Base-by-base conservation (phyloP, 345 rosid genomes). In the Gossypium australe region DNA sequence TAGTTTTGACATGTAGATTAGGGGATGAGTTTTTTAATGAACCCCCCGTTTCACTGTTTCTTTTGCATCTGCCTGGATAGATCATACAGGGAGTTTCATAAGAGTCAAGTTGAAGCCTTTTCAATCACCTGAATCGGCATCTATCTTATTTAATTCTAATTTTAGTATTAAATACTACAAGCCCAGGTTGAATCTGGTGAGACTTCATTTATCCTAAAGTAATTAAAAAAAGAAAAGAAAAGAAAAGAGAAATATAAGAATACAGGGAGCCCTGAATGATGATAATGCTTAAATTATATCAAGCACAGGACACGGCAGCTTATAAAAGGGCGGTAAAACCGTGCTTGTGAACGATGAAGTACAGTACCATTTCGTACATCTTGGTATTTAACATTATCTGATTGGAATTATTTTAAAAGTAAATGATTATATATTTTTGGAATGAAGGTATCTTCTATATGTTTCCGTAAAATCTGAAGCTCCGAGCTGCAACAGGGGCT, bases 1-100 rank as follows among this genome's bases (percentile, higher is more conserved):
- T 17, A 27, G 34, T 53, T 51, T 79, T 69, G 68, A 72, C 77
- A 75, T 53, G 7, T 47, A 44, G 60, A 75, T 22, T 41, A 49
- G 73, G 20, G 9, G 9, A 47, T 47, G 69, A 45, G 34, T 60
- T 72, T 55, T 9, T 73, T 34, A 3, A 22, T 72, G 34, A 17
- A 34, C 9, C 58, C 61, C n/a, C 29, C 25, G 11, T 47, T 47
- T 47, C 51, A 47, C 3, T 11, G 51, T 47, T 47, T 11, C 51
- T 22, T 45, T 58, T 22, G 22, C 62, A 47, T 47, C 12, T 47
- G 41, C 41, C 51, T 47, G 12, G 51, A 10, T 60, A 13, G 41
- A 60, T 1, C 63, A 24, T 2, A 24, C 38, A 11, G 41, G 10
- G 64, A 25, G 8, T 61, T 60, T 61, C 43, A 38, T 17, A 17